These are phyloP conservation scores for Musa acuminata DNA, from an alignment of 176 grass and related monocot species.

Conservation along the genomic window DNA sequence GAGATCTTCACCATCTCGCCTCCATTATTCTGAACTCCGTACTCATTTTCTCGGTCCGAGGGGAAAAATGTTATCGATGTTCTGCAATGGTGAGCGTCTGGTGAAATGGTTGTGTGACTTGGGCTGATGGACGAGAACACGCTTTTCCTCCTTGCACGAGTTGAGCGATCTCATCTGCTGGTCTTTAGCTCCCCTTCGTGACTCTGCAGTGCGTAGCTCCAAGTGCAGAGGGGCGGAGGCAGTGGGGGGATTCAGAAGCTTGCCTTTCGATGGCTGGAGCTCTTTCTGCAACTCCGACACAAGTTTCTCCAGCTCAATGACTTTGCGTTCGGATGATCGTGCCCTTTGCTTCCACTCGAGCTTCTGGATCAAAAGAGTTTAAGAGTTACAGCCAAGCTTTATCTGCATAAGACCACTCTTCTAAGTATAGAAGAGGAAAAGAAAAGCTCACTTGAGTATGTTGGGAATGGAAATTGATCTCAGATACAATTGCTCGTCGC, in stretches of 20 bases:
- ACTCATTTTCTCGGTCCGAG: background rate
- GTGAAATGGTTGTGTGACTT: slow-evolving; percentile 45
- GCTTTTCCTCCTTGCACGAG: slow-evolving; percentile 51
- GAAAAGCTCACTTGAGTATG: slow-evolving; percentile 60
- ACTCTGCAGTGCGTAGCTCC: slow-evolving; percentile 37
- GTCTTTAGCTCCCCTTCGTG: slow-evolving; percentile 16
- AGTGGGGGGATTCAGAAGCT: slow-evolving; percentile 4
- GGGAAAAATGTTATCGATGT: slow-evolving; percentile 42
- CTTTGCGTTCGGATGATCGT: slow-evolving; percentile 36
- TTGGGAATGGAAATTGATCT: slow-evolving; percentile 51
- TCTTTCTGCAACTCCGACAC: slow-evolving; percentile 55
- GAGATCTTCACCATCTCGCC: too few relatives aligned
- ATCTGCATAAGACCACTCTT: background rate
- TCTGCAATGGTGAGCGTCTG: slow-evolving; percentile 48
- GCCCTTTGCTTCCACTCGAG: slow-evolving; percentile 65
- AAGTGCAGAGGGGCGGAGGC: slow-evolving; percentile 26
- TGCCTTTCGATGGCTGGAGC: slow-evolving; percentile 38
- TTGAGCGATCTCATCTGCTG: slow-evolving; percentile 25
- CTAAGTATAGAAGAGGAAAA: background rate
- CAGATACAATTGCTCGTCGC: slow-evolving; percentile 55
- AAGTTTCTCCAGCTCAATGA: slow-evolving; percentile 42
- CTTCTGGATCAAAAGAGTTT: slow-evolving; percentile 26
- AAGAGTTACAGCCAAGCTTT: too few relatives aligned
- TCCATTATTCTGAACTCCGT: background rate
- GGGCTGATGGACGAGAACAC: slow-evolving; percentile 46